These are phyloP conservation scores for Chaetomium globosum DNA, from an alignment of 2,329 filamentous ascomycete species.

Conservation along the genomic window DNA sequence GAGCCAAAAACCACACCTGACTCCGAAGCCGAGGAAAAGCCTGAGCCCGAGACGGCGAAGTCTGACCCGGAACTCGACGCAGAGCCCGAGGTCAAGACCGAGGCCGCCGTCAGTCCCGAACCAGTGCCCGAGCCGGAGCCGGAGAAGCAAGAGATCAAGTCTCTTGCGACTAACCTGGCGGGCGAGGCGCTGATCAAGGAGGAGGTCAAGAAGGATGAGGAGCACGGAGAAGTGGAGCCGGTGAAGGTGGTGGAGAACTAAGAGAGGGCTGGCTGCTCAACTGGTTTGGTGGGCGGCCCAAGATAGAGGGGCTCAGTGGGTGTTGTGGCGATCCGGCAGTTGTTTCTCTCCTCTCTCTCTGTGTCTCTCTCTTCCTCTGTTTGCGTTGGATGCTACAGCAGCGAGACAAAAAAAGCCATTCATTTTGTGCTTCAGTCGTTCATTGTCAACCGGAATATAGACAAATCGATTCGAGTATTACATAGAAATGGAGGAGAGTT, in stretches of 20 bases:
- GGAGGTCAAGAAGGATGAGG: slow-evolving; percentile 41
- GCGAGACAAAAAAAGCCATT: neutral
- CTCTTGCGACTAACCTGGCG: slow-evolving; percentile 48
- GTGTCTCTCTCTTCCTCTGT: neutral
- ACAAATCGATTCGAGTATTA: neutral
- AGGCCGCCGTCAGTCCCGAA: slow-evolving; percentile 5
- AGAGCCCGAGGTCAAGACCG: slow-evolving; percentile 20
- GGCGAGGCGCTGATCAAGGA: slow-evolving; percentile 50
- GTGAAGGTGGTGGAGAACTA: slow-evolving; percentile 30
- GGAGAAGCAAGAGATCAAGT: slow-evolving; percentile 39
- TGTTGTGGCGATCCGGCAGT: neutral
- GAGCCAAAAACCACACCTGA: slow-evolving; percentile 1
- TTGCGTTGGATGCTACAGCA: neutral
- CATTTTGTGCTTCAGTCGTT: neutral
- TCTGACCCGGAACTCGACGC: slow-evolving; percentile 14
- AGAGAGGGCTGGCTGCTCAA: neutral
- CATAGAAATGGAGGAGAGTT: neutral
- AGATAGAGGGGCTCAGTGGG: neutral
- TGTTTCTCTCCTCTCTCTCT: neutral
- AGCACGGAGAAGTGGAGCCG: slow-evolving; percentile 27
- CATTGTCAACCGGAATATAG: neutral
- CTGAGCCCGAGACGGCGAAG: neutral
- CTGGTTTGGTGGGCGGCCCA: neutral
- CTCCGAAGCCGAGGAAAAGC: slow-evolving; percentile 1
- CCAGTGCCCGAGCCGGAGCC: neutral